phyloP scores from a whole-genome alignment of 306 rosid genomes.

The Vicia sativa region DNA sequence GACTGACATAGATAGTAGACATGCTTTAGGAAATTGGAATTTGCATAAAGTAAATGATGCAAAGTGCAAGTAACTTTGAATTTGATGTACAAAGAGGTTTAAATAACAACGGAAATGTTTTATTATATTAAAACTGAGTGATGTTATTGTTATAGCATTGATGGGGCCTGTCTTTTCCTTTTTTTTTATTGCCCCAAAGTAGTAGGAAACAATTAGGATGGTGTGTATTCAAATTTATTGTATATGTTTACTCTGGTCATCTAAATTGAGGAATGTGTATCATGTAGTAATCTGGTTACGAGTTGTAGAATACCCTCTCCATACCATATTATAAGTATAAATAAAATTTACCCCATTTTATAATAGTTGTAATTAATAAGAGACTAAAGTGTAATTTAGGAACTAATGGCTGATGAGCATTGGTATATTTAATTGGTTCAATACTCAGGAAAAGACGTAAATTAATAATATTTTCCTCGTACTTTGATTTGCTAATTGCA shows the following conservation, averaged over 20 bases:
- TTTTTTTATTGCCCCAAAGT: conserved; percentile 6
- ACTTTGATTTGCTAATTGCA: conserved; percentile 46
- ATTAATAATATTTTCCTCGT: conserved; percentile 16
- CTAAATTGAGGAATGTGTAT: conserved; percentile 22
- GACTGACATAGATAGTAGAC: conserved; percentile 1
- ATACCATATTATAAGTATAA: background rate
- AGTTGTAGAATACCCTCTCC: conserved; percentile 8
- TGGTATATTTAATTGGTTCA: conserved; percentile 12
- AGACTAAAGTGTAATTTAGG: background rate
- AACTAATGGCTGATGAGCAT: conserved; percentile 17
- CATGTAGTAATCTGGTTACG: background rate
- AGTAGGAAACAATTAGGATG: background rate
- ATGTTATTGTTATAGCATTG: conserved; percentile 9
- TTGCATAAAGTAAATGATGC: background rate
- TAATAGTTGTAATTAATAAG: background rate
- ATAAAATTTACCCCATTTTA: background rate
- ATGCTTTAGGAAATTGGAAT: conserved; percentile 4
- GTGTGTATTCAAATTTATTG: conserved; percentile 21
- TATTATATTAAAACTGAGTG: conserved; percentile 3
- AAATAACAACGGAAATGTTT: background rate
- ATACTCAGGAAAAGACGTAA: background rate
- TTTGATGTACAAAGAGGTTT: conserved; percentile 3
- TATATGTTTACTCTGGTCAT: conserved; percentile 14
- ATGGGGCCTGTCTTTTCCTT: conserved; percentile 8
- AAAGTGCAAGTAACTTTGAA: background rate